Conservation (phyloP, 331 rosid species). For the Stylosanthes scabra region DNA sequence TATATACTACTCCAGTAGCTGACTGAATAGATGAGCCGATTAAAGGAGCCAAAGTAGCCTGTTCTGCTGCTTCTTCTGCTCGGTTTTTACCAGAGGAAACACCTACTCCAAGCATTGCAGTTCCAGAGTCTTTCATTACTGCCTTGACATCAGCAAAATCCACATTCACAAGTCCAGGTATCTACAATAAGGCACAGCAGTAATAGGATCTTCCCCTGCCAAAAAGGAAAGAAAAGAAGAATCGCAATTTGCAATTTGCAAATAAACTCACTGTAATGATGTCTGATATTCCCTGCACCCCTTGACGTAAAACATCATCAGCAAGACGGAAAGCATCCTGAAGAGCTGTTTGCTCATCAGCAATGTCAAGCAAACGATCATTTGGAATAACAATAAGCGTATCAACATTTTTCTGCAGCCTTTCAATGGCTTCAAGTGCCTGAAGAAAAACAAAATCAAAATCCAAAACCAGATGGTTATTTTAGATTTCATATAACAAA, state of each 20-base stretch:
- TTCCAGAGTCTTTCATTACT: slow-evolving; percentile 99
- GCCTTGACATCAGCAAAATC: slow-evolving; percentile 99
- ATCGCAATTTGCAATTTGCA: slow-evolving; percentile 24
- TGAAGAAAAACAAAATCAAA: slow-evolving; percentile 43
- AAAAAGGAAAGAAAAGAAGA: slow-evolving; percentile 15
- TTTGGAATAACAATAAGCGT: slow-evolving; percentile 98
- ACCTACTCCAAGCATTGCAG: slow-evolving; percentile 99
- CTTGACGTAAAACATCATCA: slow-evolving; percentile 98
- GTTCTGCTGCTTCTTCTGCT: slow-evolving; percentile 99
- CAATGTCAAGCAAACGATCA: slow-evolving; percentile 96
- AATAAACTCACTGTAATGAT: slow-evolving; percentile 84
- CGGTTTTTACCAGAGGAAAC: slow-evolving; percentile 98
- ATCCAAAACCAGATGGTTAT: background rate
- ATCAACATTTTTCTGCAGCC: slow-evolving; percentile 94
- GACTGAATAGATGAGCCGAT: slow-evolving; percentile 98
- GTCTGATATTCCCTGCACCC: slow-evolving; percentile 99
- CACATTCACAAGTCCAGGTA: slow-evolving; percentile 98
- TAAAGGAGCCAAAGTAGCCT: slow-evolving; percentile 97
- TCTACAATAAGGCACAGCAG: slow-evolving; percentile 53
- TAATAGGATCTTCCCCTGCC: slow-evolving; percentile 4
- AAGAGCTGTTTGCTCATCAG: slow-evolving; percentile 97
- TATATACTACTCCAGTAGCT: slow-evolving; percentile 97
- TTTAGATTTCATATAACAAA: background rate
- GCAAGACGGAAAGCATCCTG: slow-evolving; percentile 98
- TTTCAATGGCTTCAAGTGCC: slow-evolving; percentile 99